Percentiles rank a stretch among this genome's conserved stretches.
phyloP scores from a whole-genome alignment of 2,329 filamentous ascomycete genomes.

The Proliferodiscus dingleyae region DNA sequence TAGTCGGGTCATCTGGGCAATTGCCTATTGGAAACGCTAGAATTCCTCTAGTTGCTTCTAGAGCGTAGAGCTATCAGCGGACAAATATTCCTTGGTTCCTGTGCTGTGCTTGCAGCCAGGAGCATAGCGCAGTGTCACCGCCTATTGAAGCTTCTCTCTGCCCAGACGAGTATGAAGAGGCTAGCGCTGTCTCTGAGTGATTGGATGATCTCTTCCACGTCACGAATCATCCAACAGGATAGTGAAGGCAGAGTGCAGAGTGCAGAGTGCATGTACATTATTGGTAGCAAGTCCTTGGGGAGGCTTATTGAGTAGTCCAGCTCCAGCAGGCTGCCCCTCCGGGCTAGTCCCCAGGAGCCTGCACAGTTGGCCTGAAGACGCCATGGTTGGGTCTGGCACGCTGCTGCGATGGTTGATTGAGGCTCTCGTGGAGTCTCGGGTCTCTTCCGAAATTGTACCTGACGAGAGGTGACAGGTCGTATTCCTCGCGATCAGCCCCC shows the following conservation, averaged over 20 bases:
- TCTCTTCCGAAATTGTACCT: slow-evolving; percentile 6
- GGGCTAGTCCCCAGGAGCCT: background rate
- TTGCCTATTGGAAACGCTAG: background rate
- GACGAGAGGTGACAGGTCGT: slow-evolving; percentile 4
- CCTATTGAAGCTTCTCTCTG: background rate
- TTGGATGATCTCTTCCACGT: background rate
- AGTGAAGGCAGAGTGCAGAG: background rate
- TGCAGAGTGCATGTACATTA: slow-evolving; percentile 1
- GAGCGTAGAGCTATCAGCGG: background rate
- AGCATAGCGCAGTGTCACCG: slow-evolving; percentile 3
- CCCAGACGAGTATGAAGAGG: background rate
- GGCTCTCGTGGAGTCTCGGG: slow-evolving; percentile 1
- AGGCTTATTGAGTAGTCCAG: background rate
- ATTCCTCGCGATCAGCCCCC: slow-evolving; percentile 6
- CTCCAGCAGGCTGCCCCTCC: slow-evolving; percentile 2
- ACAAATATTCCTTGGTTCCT: too few relatives aligned
- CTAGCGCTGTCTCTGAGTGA: background rate
- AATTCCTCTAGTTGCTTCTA: background rate
- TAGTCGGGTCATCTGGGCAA: background rate
- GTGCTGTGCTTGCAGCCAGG: background rate
- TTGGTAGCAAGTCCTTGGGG: background rate
- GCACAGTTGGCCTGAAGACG: slow-evolving; percentile 1
- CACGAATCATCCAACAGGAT: background rate
- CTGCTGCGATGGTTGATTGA: background rate
- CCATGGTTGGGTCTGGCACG: background rate